Conservation (phyloP, 768 basidiomycete species). For the Pulveroboletus sp. region DNA sequence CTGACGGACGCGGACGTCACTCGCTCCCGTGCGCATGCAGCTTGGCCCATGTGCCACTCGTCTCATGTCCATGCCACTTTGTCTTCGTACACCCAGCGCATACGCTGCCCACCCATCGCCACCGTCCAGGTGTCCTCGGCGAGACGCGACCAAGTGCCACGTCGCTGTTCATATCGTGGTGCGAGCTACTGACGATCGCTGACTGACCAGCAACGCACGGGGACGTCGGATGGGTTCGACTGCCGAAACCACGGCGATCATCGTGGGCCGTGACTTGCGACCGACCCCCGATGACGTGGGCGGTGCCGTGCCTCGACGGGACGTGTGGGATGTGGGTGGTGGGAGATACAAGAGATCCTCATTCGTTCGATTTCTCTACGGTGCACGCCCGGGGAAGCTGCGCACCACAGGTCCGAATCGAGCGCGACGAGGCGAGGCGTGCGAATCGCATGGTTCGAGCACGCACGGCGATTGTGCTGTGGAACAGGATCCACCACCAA, state of each 20-base stretch:
- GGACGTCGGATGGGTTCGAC: background rate
- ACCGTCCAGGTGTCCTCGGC: no score
- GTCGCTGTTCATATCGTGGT: background rate
- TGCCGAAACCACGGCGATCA: conserved; percentile 12
- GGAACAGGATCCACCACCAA: conserved; percentile 24
- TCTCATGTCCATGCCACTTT: conserved; percentile 4
- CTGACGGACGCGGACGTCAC: conserved; percentile 17
- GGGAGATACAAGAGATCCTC: conserved; percentile 17
- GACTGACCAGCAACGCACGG: conserved; percentile 10
- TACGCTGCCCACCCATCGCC: no score
- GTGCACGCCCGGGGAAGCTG: conserved; percentile 7
- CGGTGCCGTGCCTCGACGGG: conserved; percentile 11
- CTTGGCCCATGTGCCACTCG: conserved; percentile 22
- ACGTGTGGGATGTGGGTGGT: background rate
- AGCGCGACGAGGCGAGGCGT: conserved; percentile 4
- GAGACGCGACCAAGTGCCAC: conserved; percentile 1
- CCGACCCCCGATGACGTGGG: background rate
- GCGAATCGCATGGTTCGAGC: conserved; percentile 15
- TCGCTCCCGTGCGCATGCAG: conserved; percentile 16
- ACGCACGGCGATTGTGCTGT: conserved; percentile 19
- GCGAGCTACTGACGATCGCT: no score
- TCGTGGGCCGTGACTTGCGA: background rate
- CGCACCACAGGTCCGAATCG: conserved; percentile 3
- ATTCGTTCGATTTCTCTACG: conserved; percentile 11
- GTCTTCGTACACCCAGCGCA: background rate